Percentiles rank a stretch among this genome's conserved stretches.
Conservation (phyloP, 2,329 filamentous ascomycete genomes). For the Ophiostoma quercus region DNA sequence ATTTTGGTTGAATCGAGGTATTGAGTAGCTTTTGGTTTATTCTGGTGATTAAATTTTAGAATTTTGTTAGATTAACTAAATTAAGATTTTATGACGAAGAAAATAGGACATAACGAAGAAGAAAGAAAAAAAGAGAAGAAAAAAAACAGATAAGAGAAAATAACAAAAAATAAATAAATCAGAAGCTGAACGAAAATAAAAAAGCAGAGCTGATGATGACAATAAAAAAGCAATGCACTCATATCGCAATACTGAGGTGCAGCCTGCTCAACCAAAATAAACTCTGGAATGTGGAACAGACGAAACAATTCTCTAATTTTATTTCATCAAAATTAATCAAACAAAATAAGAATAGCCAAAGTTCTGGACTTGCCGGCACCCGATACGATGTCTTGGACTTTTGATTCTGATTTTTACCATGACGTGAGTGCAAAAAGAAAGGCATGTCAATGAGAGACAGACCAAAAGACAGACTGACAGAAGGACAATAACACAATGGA, state of each 20-base stretch:
- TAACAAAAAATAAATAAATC: neutral
- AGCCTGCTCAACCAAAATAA: neutral
- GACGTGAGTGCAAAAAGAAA: neutral
- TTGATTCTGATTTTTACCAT: neutral
- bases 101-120: no score
- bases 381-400: conserved; percentile 1
- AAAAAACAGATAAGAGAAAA: neutral
- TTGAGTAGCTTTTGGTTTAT: neutral
- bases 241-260: no score
- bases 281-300: neutral
- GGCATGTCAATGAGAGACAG: conserved; percentile 1
- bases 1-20: neutral
- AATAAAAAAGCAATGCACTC: neutral
- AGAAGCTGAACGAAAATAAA: neutral
- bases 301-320: neutral
- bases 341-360: conserved; percentile 9
- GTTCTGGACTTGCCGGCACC: neutral
- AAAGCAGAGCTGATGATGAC: conserved; percentile 2
- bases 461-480: neutral
- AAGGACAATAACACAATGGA: neutral
- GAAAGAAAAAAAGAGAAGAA: no score
- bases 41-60: no score
- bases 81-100: no score
- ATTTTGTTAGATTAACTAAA: no score
- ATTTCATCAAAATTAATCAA: neutral